Evolutionary conservation across 148 eudicot genomes (phyloP), one percentile per base, ranked within the genome.

Genomic region (Tetragonia tetragonoides): DNA sequence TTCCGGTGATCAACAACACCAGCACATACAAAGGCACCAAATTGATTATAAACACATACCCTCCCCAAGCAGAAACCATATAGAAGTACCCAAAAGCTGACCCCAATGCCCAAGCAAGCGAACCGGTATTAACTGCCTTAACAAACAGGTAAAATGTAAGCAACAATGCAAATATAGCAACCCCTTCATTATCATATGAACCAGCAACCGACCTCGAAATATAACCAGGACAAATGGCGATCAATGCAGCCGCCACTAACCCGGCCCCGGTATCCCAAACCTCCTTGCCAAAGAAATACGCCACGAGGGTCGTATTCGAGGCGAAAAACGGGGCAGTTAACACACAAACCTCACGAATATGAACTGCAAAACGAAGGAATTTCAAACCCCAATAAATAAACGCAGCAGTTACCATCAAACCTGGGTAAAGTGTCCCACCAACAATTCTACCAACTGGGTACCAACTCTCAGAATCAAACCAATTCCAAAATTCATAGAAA

Each of bases 41-140:
- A 83, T 95, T 95, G 81, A 95, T 95, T 47, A 95, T 95, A 85
- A 95, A 95, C 28, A 95, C 97, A 87, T 95, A 95, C 24, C 99
- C 99, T 80, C 99, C 99, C 99, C 99, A 95, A 15, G 99, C 97
- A 20, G 99, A 95, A 81, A 95, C 99, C 99, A 95, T 95, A 70
- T 95, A 95, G 71, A 95, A 95, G 74, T 95, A 95, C 77, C 99
- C 97, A 79, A 95, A 88, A 16, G 99, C 99, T 0, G 99, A 92
- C 11, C 84, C 97, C 83, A 91, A 74, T 3, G 92, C 80, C 97
- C 97, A 95, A 21, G 99, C 91, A 66, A 95, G 87, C 9, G 96
- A 95, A 18, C 99, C 99, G 2, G 96, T 88, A 61, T 95, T 95
- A 18, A 95, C 97, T 1, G 99, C 99, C 91, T 95, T 95, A 64